Evolutionary conservation across 768 basidiomycete species (phyloP).

Genomic region (Asterophora lycoperdoides): DNA sequence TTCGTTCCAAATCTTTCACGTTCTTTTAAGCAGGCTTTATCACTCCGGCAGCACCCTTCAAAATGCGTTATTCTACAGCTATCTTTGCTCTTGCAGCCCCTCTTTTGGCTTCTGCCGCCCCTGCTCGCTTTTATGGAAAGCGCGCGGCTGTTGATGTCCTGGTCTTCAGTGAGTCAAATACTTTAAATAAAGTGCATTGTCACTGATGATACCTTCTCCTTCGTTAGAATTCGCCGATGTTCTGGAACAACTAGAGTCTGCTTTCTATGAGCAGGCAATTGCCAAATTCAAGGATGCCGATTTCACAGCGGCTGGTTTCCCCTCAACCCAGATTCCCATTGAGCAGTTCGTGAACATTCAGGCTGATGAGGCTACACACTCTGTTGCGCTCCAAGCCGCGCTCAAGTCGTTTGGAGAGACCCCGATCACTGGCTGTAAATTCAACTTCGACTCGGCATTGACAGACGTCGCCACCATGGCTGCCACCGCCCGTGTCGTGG

Average conservation of each 20-base stretch:
- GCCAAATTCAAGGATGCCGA: constrained; percentile 59
- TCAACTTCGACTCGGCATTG: constrained; percentile 62
- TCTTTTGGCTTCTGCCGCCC: constrained; percentile 46
- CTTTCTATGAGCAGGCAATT: constrained; percentile 66
- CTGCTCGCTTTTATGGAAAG: constrained; percentile 38
- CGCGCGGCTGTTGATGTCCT: constrained; percentile 45
- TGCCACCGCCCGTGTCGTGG: constrained; percentile 66
- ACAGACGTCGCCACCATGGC: constrained; percentile 68
- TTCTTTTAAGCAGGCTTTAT: constrained; percentile 42
- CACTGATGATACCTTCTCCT: neutral
- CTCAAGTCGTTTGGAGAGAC: constrained; percentile 50
- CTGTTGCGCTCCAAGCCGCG: constrained; percentile 46
- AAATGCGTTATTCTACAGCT: constrained; percentile 47
- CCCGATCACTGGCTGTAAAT: constrained; percentile 56
- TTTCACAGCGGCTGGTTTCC: constrained; percentile 64
- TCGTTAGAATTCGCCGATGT: constrained; percentile 69
- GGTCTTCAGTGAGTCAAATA: constrained; percentile 51
- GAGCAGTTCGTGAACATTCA: constrained; percentile 61
- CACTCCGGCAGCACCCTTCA: constrained; percentile 30
- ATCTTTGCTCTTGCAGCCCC: constrained; percentile 41
- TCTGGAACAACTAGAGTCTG: constrained; percentile 67
- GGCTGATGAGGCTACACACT: constrained; percentile 59
- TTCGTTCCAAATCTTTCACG: constrained; percentile 30
- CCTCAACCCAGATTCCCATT: constrained; percentile 46
- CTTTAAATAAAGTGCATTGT: neutral